Percentiles rank a stretch among this genome's conserved stretches.
Conservation (phyloP, 2,329 filamentous ascomycete genomes). For the Paraconiothyrium sp. region DNA sequence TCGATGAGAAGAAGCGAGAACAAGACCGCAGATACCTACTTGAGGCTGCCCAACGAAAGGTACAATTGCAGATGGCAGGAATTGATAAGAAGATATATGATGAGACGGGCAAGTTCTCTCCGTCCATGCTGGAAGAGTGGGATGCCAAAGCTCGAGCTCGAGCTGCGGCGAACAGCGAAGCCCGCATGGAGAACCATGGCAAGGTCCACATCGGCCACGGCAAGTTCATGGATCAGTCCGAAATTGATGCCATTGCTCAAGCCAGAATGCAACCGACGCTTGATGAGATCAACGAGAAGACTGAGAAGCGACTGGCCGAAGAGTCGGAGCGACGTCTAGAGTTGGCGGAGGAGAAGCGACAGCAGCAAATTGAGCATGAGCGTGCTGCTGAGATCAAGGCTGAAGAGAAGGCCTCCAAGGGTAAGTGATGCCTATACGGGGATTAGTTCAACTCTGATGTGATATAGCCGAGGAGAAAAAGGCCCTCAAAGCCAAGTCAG, state of each 20-base stretch:
- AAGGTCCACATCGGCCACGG: conserved; percentile 79
- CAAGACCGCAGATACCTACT: conserved; percentile 79
- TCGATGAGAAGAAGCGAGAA: conserved; percentile 77
- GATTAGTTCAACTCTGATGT: conserved; percentile 23
- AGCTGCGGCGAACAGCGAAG: conserved; percentile 71
- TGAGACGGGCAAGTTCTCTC: conserved; percentile 77
- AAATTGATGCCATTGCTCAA: conserved; percentile 81
- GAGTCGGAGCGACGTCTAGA: conserved; percentile 70
- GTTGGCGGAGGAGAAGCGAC: conserved; percentile 70
- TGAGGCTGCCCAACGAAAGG: conserved; percentile 83
- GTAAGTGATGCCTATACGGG: conserved; percentile 55
- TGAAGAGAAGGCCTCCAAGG: conserved; percentile 61
- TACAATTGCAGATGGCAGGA: conserved; percentile 77
- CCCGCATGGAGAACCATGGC: conserved; percentile 66
- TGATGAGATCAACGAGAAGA: conserved; percentile 83
- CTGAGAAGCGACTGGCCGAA: conserved; percentile 74
- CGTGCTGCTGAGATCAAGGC: conserved; percentile 56
- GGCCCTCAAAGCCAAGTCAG: conserved; percentile 57
- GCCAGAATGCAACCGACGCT: conserved; percentile 82
- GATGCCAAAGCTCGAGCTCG: conserved; percentile 77
- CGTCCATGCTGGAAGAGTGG: conserved; percentile 77
- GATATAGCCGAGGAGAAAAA: conserved; percentile 64
- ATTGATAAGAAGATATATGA: conserved; percentile 85
- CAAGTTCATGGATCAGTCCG: conserved; percentile 78
- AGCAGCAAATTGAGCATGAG: conserved; percentile 66